phyloP scores from a whole-genome alignment of 2,329 filamentous ascomycete genomes.

The Alternaria novae-zelandiae region DNA sequence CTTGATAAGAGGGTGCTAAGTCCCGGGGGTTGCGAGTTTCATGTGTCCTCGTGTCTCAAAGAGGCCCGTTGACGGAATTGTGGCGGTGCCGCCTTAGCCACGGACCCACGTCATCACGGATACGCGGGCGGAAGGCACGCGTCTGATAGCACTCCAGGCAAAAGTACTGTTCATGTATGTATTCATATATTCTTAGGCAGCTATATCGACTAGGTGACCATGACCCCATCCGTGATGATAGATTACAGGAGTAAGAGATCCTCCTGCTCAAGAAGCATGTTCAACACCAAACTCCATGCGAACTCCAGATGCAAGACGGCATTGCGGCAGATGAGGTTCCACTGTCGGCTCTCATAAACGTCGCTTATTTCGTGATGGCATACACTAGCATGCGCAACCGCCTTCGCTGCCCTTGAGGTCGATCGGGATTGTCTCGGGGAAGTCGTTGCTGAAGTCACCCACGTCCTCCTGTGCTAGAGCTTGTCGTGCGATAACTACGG shows the following conservation, averaged over 20 bases:
- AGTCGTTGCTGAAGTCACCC: conserved; percentile 96
- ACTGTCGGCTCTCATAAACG: conserved; percentile 2
- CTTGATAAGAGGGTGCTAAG: neutral
- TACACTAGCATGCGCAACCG: conserved; percentile 81
- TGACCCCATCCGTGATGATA: conserved; percentile 10
- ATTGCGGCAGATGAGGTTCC: conserved; percentile 5
- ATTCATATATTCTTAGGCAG: conserved; percentile 20
- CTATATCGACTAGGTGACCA: conserved; percentile 17
- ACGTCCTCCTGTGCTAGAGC: conserved; percentile 96
- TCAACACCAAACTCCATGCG: conserved; percentile 36
- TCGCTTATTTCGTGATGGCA: conserved; percentile 9
- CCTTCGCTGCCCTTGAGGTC: conserved; percentile 93
- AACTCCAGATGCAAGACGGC: conserved; percentile 26
- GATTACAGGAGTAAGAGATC: conserved; percentile 21
- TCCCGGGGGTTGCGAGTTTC: conserved; percentile 10
- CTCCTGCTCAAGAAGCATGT: conserved; percentile 25
- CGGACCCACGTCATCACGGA: conserved; percentile 25
- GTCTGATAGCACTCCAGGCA: neutral
- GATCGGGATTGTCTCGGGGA: conserved; percentile 97
- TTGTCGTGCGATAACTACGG: conserved; percentile 88
- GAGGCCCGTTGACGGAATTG: conserved; percentile 6
- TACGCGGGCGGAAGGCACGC: conserved; percentile 5
- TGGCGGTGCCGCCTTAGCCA: conserved; percentile 10
- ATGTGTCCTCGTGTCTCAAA: conserved; percentile 18
- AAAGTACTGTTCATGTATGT: neutral